A percentile compares a stretch with the other conserved stretches of the same genome.
These are phyloP conservation scores for Parafenestella ontariensis DNA, from an alignment of 2,329 filamentous ascomycete genomes.

Conservation along the genomic window DNA sequence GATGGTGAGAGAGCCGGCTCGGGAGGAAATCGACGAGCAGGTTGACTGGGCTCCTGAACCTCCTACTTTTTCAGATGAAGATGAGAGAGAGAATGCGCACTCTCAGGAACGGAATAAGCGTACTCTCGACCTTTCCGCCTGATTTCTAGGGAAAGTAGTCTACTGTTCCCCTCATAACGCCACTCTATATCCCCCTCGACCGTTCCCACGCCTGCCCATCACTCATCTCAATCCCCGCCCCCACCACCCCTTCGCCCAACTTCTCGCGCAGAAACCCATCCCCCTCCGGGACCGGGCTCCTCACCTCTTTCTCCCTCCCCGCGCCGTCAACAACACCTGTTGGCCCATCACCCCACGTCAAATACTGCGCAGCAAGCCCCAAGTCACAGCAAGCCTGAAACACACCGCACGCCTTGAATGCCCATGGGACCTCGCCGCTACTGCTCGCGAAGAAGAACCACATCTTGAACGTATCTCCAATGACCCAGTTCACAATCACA, in stretches of 20 bases:
- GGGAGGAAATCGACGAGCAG: no score
- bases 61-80: no score
- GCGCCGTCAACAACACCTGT: constrained; percentile 12
- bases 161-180: neutral
- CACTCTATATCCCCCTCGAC: constrained; percentile 16
- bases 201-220: constrained; percentile 31
- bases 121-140: neutral
- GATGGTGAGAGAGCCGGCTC: no score
- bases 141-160: no score
- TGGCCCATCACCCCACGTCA: constrained; percentile 41
- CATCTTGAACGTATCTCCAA: constrained; percentile 86
- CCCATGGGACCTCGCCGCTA: constrained; percentile 70
- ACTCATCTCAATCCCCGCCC: constrained; percentile 26
- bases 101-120: no score
- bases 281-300: constrained; percentile 30
- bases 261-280: constrained; percentile 22
- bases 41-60: no score
- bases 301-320: constrained; percentile 28
- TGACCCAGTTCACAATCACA: constrained; percentile 78
- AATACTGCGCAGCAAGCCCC: constrained; percentile 77
- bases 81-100: no score
- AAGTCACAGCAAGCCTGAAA: constrained; percentile 81
- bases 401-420: constrained; percentile 82
- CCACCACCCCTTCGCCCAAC: constrained; percentile 11
- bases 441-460: constrained; percentile 76